A percentile compares a stretch with the other conserved stretches of the same genome.
These are phyloP conservation scores for Rosa chinensis DNA, from an alignment of 306 rosid species.

Conservation along the genomic window DNA sequence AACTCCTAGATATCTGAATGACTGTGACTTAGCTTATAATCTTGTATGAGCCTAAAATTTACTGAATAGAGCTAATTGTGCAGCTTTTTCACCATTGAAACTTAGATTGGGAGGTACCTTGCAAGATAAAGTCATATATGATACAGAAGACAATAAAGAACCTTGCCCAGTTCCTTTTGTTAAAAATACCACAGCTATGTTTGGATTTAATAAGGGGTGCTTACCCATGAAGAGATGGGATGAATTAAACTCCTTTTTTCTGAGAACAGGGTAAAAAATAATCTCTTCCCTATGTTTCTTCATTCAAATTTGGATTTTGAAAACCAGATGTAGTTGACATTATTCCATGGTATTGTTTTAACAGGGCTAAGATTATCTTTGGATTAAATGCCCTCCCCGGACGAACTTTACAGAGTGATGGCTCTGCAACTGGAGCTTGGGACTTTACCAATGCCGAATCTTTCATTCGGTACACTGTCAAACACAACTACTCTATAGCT, in stretches of 20 bases:
- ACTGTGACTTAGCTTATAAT: not conserved
- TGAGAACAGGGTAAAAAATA: constrained; percentile 67
- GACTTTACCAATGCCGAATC: constrained; percentile 68
- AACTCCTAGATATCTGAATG: not conserved
- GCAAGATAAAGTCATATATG: constrained; percentile 82
- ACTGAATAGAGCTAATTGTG: constrained; percentile 34
- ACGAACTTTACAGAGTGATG: constrained; percentile 27
- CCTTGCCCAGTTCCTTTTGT: constrained; percentile 58
- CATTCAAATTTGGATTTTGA: not conserved
- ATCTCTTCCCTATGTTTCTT: constrained; percentile 5
- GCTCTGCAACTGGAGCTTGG: constrained; percentile 72
- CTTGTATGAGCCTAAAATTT: constrained; percentile 9
- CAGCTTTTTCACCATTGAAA: constrained; percentile 92
- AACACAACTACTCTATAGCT: constrained; percentile 61
- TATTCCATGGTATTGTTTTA: constrained; percentile 18
- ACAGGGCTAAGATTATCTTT: constrained; percentile 80
- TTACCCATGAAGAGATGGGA: constrained; percentile 88
- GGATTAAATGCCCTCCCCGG: constrained; percentile 91
- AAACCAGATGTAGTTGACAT: constrained; percentile 21
- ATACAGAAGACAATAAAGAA: constrained; percentile 46
- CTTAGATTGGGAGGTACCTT: constrained; percentile 85
- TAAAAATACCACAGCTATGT: constrained; percentile 38
- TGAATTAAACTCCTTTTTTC: constrained; percentile 73
- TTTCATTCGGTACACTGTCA: constrained; percentile 67
- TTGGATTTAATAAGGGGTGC: constrained; percentile 81